Base-by-base conservation (phyloP, 2,329 filamentous ascomycete genomes). In the Sporothrix pseudoabietina region DNA sequence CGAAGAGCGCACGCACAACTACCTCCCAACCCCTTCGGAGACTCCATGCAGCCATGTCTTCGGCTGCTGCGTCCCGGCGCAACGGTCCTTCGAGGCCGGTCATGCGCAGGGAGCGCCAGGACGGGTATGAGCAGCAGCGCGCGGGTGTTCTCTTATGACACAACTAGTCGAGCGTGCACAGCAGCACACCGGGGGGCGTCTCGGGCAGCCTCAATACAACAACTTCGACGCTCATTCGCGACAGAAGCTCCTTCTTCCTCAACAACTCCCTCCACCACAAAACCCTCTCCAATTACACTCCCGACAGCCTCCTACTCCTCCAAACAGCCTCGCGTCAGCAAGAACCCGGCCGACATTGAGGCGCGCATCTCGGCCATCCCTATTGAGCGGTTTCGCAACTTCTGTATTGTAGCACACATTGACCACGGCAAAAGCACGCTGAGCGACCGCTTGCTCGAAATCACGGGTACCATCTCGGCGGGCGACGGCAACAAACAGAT, bases 361-460 rank as follows among this genome's bases (percentile, higher is more conserved):
- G 81, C 82, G 59, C 87, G 89, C 76, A 94, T 95, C 74, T 85
- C 89, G 19, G 89, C 88, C 6, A 94, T 95, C 72, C 92, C 92
- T 2, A 91, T 94, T 78, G 89, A 92, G 73, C 88, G 92, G 26
- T 95, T 90, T 77, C 91, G 96, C 76, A 99, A 99, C 82, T 99
- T 99, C 82, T 99, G 96, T 83, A 98, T 99, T 79, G 95, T 99
- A 70, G 96, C 96, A 10, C 96, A 99, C 81, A 97, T 99, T 80
- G 96, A 99, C 81, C 96, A 99, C 89, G 96, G 96, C 79, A 99
- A 99, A 83, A 97, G 93, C 80, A 99, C 96, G 4, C 89, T 99
- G 71, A 95, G 92, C 77, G 96, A 99, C 79, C 91, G 96, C 2
- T 85, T 99, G 71, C 88, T 99, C 75, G 96, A 99, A 85, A 86